These are phyloP conservation scores for Parasitella parasitica DNA, from an alignment of 371 early-diverging fungal genomes.

Conservation along the genomic window DNA sequence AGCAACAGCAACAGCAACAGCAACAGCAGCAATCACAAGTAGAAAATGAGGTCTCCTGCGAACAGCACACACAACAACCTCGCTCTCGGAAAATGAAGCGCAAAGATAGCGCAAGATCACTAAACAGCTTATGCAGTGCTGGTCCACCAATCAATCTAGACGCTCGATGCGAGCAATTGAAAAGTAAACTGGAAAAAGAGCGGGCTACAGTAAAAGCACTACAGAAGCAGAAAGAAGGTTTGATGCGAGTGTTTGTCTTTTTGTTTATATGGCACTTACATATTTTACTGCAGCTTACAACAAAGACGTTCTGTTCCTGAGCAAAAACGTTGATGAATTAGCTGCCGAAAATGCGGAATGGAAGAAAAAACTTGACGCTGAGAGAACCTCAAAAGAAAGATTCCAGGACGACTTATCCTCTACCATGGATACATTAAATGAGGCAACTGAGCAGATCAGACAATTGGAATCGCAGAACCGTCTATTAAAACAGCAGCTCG, in stretches of 20 bases:
- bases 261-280: background rate
- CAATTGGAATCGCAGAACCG: conserved; percentile 22
- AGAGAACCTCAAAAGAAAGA: conserved; percentile 25
- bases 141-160: conserved; percentile 6
- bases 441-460: conserved; percentile 25
- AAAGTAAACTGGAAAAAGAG: conserved; percentile 36
- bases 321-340: conserved; percentile 32
- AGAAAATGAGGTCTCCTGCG: conserved; percentile 8
- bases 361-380: conserved; percentile 29
- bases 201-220: conserved; percentile 37
- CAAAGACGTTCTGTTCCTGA: conserved; percentile 36
- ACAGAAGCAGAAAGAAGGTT: conserved; percentile 50
- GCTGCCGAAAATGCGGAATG: conserved; percentile 27
- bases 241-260: background rate
- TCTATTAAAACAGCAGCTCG: conserved; percentile 8
- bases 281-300: conserved; percentile 26
- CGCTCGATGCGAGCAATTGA: conserved; percentile 15
- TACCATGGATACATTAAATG: conserved; percentile 19
- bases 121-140: conserved; percentile 16
- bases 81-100: conserved; percentile 7
- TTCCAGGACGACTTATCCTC: conserved; percentile 21
- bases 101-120: conserved; percentile 20
- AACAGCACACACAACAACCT: background rate
- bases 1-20: background rate
- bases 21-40: background rate